Percentiles rank a stretch among this genome's conserved stretches.
Conservation (phyloP, 2,329 filamentous ascomycete genomes). For the Sclerotinia minor region DNA sequence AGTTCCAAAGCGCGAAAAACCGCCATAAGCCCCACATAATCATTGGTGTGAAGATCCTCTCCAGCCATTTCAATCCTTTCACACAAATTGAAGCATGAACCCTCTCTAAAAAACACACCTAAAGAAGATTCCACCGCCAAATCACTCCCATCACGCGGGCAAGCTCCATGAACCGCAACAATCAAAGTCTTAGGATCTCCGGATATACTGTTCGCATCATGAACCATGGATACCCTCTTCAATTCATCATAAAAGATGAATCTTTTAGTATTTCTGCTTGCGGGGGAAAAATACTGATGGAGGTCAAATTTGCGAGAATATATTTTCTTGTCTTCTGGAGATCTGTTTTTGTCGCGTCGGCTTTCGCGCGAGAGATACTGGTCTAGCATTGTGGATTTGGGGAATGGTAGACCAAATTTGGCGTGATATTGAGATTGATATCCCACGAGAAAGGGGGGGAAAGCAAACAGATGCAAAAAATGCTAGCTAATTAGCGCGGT, state of each 20-base stretch:
- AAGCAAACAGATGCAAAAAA: too few relatives aligned
- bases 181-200: neutral
- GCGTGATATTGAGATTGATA: too few relatives aligned
- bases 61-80: neutral
- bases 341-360: neutral
- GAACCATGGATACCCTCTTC: neutral
- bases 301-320: slow-evolving; percentile 13
- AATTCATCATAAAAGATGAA: neutral
- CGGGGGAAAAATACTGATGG: slow-evolving; percentile 7
- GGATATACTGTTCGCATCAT: neutral
- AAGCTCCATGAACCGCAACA: slow-evolving; percentile 8
- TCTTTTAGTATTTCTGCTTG: slow-evolving; percentile 8
- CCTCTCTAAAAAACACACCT: neutral
- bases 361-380: neutral
- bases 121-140: neutral
- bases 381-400: neutral
- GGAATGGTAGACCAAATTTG: too few relatives aligned
- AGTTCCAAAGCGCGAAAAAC: neutral
- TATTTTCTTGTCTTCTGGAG: neutral
- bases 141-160: neutral
- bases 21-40: neutral
- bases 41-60: neutral
- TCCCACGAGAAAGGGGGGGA: too few relatives aligned
- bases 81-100: neutral
- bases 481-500: too few relatives aligned